Evolutionary conservation across 805 yeast species (phyloP).

Genomic region (Starmerella roubikii): DNA sequence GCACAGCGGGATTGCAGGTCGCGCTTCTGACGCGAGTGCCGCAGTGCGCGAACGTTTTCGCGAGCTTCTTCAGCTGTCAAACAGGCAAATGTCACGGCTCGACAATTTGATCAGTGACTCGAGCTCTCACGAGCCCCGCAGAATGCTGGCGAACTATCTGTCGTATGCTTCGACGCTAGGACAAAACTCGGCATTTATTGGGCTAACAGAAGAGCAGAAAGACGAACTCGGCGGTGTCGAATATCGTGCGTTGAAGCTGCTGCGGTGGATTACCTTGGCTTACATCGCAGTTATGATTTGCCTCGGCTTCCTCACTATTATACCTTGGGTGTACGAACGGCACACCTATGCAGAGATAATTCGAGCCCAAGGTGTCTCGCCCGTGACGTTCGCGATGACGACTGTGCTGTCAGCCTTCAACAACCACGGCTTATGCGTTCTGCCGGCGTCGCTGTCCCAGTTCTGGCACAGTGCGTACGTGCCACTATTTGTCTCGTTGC

Average conservation of each 20-base stretch:
- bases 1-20: background rate
- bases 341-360: constrained; percentile 25
- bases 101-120: constrained; percentile 11
- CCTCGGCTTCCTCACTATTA: constrained; percentile 34
- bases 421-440: constrained; percentile 72
- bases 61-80: background rate
- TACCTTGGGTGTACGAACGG: constrained; percentile 35
- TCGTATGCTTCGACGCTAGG: constrained; percentile 90
- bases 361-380: constrained; percentile 45
- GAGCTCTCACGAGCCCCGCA: constrained; percentile 5
- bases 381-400: constrained; percentile 91
- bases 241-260: constrained; percentile 70
- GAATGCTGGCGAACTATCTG: constrained; percentile 38
- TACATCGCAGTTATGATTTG: constrained; percentile 63
- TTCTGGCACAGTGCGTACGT: constrained; percentile 55
- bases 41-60: background rate
- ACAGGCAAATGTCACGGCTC: constrained; percentile 3
- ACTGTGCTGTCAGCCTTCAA: constrained; percentile 71
- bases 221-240: constrained; percentile 97
- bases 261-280: constrained; percentile 46
- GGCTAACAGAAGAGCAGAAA: constrained; percentile 66
- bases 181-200: constrained; percentile 81
- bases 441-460: constrained; percentile 64
- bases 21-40: background rate
- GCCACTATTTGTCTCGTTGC: constrained; percentile 47